Evolutionary conservation across 345 rosid genomes (phyloP).

Genomic region (Linum usitatissimum): DNA sequence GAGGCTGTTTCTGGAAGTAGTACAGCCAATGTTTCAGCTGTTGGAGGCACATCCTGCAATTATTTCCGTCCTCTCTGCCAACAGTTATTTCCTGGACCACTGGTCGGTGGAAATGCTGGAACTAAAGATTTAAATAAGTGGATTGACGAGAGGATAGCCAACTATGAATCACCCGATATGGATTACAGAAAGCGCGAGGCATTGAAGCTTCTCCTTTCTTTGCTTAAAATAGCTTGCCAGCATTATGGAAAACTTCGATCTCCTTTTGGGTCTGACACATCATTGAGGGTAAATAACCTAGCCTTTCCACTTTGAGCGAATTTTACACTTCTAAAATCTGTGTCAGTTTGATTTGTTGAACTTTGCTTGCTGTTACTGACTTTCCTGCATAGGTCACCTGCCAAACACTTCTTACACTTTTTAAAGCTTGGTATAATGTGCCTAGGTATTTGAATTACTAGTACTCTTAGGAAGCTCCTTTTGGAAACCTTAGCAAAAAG

Average conservation of each 20-base stretch:
- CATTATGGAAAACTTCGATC: constrained; percentile 95
- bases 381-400: neutral
- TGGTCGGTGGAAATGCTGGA: constrained; percentile 89
- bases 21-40: constrained; percentile 22
- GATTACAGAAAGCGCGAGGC: constrained; percentile 49
- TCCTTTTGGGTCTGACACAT: constrained; percentile 66
- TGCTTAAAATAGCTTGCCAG: constrained; percentile 84
- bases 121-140: constrained; percentile 85
- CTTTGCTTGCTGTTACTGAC: neutral
- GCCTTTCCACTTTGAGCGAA: neutral
- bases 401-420: neutral
- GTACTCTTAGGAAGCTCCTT: neutral
- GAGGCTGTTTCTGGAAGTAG: constrained; percentile 46
- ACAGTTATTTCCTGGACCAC: constrained; percentile 80
- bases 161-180: constrained; percentile 46
- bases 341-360: neutral
- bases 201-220: constrained; percentile 64
- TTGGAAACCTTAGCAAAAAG: neutral
- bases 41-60: constrained; percentile 33
- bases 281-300: constrained; percentile 38
- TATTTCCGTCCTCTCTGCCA: constrained; percentile 66
- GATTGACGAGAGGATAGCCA: constrained; percentile 74
- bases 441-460: neutral
- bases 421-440: neutral
- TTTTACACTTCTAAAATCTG: neutral